Evolutionary conservation across 1,284 basidiomycete genomes (phyloP).

Genomic region (Vanrija sp.): DNA sequence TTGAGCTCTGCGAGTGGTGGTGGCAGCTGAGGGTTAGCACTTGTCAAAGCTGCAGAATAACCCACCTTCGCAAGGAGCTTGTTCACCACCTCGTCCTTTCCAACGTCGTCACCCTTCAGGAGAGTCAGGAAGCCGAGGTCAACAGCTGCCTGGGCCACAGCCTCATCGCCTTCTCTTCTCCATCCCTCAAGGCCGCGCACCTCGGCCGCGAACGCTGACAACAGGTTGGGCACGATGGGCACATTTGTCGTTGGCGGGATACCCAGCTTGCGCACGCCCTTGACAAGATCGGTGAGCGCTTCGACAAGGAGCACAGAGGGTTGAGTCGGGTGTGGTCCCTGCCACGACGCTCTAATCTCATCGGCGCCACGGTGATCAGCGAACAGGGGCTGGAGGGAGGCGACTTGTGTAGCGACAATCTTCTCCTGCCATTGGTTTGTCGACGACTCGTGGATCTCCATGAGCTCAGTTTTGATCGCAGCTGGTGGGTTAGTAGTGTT

Average conservation of each 20-base stretch:
- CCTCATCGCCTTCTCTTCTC: slow-evolving; percentile 18
- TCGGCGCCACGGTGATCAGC: slow-evolving; percentile 17
- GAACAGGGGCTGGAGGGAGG: slow-evolving; percentile 27
- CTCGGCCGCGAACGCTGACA: slow-evolving; percentile 22
- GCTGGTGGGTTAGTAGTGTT: slow-evolving; percentile 6
- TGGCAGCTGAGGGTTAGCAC: slow-evolving; percentile 7
- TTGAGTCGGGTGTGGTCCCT: slow-evolving; percentile 27
- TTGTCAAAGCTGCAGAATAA: not conserved
- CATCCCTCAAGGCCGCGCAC: slow-evolving; percentile 29
- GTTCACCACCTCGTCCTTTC: slow-evolving; percentile 18
- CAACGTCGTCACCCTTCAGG: slow-evolving; percentile 21
- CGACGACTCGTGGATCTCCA: slow-evolving; percentile 29
- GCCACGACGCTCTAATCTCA: slow-evolving; percentile 34
- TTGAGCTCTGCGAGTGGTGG: not conserved
- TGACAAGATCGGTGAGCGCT: slow-evolving; percentile 36
- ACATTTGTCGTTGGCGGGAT: slow-evolving; percentile 28
- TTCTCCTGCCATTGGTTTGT: slow-evolving; percentile 28
- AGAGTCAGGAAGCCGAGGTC: slow-evolving; percentile 36
- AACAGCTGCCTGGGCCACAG: slow-evolving; percentile 26
- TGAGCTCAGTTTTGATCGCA: slow-evolving; percentile 11
- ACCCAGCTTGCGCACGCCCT: slow-evolving; percentile 30
- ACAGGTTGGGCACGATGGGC: slow-evolving; percentile 19
- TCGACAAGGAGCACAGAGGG: slow-evolving; percentile 29
- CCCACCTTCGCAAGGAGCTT: slow-evolving; percentile 23
- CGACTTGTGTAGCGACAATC: slow-evolving; percentile 21